These are phyloP conservation scores for Exophiala aquamarina DNA, from an alignment of 2,329 filamentous ascomycete genomes.

Conservation along the genomic window DNA sequence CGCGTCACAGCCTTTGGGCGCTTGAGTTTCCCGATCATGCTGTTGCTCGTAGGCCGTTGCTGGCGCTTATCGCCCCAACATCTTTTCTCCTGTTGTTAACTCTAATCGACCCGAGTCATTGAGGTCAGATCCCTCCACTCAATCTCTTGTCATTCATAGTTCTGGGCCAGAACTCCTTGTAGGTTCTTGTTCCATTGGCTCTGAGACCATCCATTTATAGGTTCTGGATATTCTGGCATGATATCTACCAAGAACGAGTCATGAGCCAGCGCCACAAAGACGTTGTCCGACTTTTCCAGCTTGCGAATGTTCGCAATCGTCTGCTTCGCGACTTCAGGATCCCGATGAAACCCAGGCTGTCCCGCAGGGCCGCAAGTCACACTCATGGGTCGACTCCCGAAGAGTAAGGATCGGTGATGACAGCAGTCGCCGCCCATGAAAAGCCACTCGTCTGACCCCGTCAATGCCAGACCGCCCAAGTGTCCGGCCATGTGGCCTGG, in stretches of 20 bases:
- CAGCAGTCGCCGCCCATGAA: conserved; percentile 52
- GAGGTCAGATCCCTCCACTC: too few species aligned
- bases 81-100: too few species aligned
- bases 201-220: not conserved
- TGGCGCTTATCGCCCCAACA: too few species aligned
- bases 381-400: conserved; percentile 5
- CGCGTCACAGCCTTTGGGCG: too few species aligned
- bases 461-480: conserved; percentile 26
- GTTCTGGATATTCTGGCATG: conserved; percentile 9
- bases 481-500: conserved; percentile 32
- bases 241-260: conserved; percentile 5
- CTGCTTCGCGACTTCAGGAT: conserved; percentile 20
- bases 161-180: not conserved
- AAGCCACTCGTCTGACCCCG: conserved; percentile 40
- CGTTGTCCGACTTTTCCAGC: conserved; percentile 9
- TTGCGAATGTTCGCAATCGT: conserved; percentile 25
- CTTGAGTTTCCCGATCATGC: too few species aligned
- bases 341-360: conserved; percentile 28
- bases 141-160: not conserved
- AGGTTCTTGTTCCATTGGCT: conserved; percentile 1
- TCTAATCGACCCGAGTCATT: too few species aligned
- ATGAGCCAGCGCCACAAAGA: conserved; percentile 9
- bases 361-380: conserved; percentile 4
- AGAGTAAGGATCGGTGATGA: conserved; percentile 36
- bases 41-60: too few species aligned